These are phyloP conservation scores for Parathielavia hyrcaniae DNA, from an alignment of 495 filamentous ascomycete species.

Conservation along the genomic window DNA sequence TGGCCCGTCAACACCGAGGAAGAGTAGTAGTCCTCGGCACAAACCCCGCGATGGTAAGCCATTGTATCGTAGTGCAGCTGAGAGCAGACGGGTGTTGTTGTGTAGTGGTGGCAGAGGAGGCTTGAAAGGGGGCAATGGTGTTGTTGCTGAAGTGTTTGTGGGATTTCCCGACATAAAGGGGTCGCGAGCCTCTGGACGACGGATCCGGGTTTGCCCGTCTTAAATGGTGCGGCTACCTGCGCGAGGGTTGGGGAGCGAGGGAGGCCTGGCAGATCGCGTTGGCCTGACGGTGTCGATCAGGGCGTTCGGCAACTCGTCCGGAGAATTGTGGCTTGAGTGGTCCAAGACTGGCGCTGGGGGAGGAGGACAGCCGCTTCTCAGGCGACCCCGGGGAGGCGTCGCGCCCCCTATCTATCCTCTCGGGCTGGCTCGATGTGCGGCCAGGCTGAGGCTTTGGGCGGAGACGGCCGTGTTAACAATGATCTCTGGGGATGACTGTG, in stretches of 20 bases:
- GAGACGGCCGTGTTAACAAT: neutral
- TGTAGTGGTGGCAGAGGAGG: too few relatives aligned
- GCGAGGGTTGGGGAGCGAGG: neutral
- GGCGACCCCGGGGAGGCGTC: too few relatives aligned
- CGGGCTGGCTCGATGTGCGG: neutral
- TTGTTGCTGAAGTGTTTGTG: too few relatives aligned
- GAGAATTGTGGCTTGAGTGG: neutral
- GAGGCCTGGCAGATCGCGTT: neutral
- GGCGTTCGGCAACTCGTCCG: neutral
- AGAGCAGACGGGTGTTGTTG: neutral
- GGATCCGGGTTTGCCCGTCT: too few relatives aligned
- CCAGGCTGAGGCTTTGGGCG: neutral
- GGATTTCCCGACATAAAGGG: too few relatives aligned
- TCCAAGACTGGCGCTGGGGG: too few relatives aligned
- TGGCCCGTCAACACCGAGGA: neutral
- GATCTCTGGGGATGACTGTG: neutral
- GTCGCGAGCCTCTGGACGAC: too few relatives aligned
- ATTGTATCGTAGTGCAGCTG: slow-evolving; percentile 14
- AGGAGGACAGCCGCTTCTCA: too few relatives aligned
- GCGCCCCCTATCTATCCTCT: too few relatives aligned
- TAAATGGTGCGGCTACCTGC: too few relatives aligned
- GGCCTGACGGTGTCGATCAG: neutral
- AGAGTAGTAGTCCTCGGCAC: slow-evolving; percentile 9
- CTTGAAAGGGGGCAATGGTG: too few relatives aligned
- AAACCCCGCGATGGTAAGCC: slow-evolving; percentile 11